Percentiles rank a stretch among this genome's conserved stretches.
Conservation (phyloP, 768 basidiomycete genomes). For the Rhizopogon rudus region DNA sequence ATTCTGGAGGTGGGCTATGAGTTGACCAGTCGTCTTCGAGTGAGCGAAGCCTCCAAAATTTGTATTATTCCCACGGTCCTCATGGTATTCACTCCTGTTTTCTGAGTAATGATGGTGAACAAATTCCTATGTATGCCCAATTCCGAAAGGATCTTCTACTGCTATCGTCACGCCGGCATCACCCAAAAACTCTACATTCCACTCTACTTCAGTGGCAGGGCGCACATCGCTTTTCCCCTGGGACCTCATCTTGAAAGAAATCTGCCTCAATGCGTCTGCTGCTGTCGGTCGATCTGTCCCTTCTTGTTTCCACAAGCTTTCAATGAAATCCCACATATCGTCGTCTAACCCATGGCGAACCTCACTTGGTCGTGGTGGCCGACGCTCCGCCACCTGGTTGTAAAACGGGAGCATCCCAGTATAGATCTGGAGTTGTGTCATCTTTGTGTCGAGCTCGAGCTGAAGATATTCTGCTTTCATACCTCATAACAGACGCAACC, state of each 20-base stretch:
- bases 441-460: not conserved
- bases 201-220: not conserved
- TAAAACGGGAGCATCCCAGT: not conserved
- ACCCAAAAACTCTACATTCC: not conserved
- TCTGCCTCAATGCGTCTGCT: not conserved
- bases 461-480: not conserved
- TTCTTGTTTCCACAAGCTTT: not conserved
- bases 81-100: not conserved
- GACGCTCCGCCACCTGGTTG: fast-evolving
- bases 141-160: not conserved
- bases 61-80: slow-evolving; percentile 1
- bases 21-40: too few species aligned
- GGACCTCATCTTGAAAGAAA: not conserved
- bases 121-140: not conserved
- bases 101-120: too few species aligned
- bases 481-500: slow-evolving; percentile 38
- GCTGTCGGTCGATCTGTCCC: not conserved
- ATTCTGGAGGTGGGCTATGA: slow-evolving; percentile 26
- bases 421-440: not conserved
- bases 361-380: not conserved
- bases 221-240: not conserved
- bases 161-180: not conserved
- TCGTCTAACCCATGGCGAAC: not conserved
- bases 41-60: not conserved
- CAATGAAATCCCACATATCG: slow-evolving; percentile 3